Percentiles rank a stretch among this genome's conserved stretches.
Conservation (phyloP, 2,329 filamentous ascomycete species). For the Xylaria arbuscula region DNA sequence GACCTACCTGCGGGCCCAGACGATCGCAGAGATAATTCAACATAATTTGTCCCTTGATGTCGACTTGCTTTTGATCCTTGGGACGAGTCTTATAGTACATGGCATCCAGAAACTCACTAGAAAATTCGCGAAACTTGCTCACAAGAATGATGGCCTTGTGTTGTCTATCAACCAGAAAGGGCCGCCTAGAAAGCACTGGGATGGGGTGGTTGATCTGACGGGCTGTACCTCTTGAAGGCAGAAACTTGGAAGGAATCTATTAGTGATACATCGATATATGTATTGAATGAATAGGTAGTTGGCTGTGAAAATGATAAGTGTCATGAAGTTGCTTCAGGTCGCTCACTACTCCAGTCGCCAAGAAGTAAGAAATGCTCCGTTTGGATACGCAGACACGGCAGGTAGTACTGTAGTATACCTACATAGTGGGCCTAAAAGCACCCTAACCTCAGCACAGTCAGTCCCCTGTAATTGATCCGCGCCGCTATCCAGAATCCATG, state of each 20-base stretch:
- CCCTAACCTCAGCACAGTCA: constrained; percentile 8
- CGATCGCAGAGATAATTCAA: constrained; percentile 7
- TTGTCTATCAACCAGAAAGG: constrained; percentile 25
- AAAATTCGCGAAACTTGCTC: background rate
- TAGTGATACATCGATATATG: constrained; percentile 24
- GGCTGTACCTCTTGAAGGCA: constrained; percentile 1
- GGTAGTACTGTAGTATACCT: too few relatives aligned
- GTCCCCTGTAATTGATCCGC: constrained; percentile 41
- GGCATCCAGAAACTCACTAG: background rate
- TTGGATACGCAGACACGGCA: constrained; percentile 22
- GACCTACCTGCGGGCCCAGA: background rate
- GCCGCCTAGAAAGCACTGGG: constrained; percentile 22
- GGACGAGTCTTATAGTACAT: constrained; percentile 3
- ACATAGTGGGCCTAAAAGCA: constrained; percentile 19
- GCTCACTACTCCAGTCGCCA: constrained; percentile 19
- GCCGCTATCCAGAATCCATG: constrained; percentile 15
- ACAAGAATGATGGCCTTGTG: constrained; percentile 12
- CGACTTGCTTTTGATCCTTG: constrained; percentile 3
- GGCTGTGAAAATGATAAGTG: constrained; percentile 23
- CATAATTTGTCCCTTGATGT: constrained; percentile 1
- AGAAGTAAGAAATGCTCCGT: constrained; percentile 25
- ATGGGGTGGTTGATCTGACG: constrained; percentile 18
- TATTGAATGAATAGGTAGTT: constrained; percentile 23
- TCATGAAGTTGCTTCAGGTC: constrained; percentile 24
- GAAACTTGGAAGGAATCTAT: constrained; percentile 16